A percentile compares a stretch with the other conserved stretches of the same genome.
Evolutionary conservation across 2,329 filamentous ascomycete species (phyloP).

Genomic region (Curvularia sp.): DNA sequence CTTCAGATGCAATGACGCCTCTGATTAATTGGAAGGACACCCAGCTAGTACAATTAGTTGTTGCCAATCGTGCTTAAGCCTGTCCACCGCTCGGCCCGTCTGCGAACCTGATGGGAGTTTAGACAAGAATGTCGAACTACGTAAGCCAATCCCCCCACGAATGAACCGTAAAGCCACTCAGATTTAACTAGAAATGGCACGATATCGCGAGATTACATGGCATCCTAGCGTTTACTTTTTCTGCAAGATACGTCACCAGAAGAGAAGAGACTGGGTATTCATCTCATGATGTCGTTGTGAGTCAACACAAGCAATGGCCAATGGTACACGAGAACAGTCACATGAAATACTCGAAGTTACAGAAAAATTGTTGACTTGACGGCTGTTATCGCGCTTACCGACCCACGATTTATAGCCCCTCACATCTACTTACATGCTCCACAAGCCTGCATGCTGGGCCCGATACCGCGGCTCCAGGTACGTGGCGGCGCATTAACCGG

Average conservation of each 20-base stretch:
- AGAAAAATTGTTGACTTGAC: constrained; percentile 1
- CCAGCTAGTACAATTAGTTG: not conserved
- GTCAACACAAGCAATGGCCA: not conserved
- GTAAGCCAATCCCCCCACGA: not conserved
- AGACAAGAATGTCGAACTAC: not conserved
- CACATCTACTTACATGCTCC: not conserved
- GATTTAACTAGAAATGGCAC: not conserved
- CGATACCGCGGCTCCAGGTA: constrained; percentile 16
- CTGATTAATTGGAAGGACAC: not conserved
- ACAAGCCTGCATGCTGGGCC: constrained; percentile 5
- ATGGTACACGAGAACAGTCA: not conserved
- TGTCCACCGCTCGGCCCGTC: not conserved
- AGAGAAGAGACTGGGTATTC: not conserved
- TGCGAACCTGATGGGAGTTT: not conserved
- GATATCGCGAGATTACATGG: not conserved
- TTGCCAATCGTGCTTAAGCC: not conserved
- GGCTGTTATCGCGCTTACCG: constrained; percentile 7
- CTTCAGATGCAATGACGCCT: not conserved
- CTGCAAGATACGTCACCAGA: not conserved
- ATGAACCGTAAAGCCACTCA: not conserved
- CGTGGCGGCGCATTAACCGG: constrained; percentile 29
- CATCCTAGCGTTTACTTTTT: not conserved
- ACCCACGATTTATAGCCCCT: not conserved
- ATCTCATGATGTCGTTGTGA: not conserved
- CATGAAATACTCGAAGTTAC: not conserved